These are phyloP conservation scores for Rhodotorula sp. DNA, from an alignment of 1,284 basidiomycete genomes.

Conservation along the genomic window DNA sequence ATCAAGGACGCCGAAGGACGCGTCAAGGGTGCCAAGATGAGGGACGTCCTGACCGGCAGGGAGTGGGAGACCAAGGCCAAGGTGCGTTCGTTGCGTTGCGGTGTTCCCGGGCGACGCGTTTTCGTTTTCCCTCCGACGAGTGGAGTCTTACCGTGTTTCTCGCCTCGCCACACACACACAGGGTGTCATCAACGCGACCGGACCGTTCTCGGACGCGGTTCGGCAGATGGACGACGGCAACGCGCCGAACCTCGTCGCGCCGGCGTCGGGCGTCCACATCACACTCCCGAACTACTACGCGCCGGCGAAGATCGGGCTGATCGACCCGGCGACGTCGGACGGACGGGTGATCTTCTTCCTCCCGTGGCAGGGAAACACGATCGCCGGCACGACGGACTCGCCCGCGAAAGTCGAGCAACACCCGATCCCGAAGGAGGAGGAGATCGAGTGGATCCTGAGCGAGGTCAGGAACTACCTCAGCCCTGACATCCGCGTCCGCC, in stretches of 20 bases:
- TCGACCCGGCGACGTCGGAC: slow-evolving; percentile 93
- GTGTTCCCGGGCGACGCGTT: too few species aligned
- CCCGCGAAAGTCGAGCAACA: slow-evolving; percentile 73
- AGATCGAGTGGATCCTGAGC: slow-evolving; percentile 94
- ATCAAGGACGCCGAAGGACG: slow-evolving; percentile 59
- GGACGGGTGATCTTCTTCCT: slow-evolving; percentile 98
- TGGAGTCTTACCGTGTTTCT: too few species aligned
- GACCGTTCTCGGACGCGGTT: slow-evolving; percentile 86
- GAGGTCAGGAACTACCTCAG: slow-evolving; percentile 85
- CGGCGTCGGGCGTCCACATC: slow-evolving; percentile 91
- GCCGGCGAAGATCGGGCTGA: slow-evolving; percentile 88
- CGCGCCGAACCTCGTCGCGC: slow-evolving; percentile 82
- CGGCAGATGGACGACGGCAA: slow-evolving; percentile 80
- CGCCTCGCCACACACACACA: too few species aligned
- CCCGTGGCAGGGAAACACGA: slow-evolving; percentile 96
- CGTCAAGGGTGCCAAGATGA: slow-evolving; percentile 72
- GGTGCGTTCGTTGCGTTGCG: too few species aligned
- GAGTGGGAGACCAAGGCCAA: slow-evolving; percentile 80
- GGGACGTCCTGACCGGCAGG: slow-evolving; percentile 78
- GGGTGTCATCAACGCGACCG: slow-evolving; percentile 95
- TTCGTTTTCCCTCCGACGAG: too few species aligned
- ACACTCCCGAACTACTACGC: slow-evolving; percentile 97
- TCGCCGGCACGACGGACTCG: slow-evolving; percentile 94
- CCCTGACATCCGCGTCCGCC: slow-evolving; percentile 87
- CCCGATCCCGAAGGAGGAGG: slow-evolving; percentile 83